Evolutionary conservation across 2,329 filamentous ascomycete genomes (phyloP).

Genomic region (Fusarium multiceps): DNA sequence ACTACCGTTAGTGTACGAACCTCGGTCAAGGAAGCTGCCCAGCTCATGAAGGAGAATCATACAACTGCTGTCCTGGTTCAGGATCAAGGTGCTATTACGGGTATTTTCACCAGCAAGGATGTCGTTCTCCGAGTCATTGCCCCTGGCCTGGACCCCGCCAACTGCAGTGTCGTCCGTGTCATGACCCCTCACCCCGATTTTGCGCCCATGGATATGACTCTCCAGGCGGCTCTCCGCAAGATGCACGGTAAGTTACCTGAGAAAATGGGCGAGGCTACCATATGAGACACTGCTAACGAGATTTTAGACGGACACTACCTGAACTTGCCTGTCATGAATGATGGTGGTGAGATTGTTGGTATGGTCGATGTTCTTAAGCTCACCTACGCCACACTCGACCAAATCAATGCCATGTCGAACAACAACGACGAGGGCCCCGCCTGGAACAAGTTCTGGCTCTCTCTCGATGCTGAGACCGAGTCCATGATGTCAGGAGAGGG

Average conservation of each 20-base stretch:
- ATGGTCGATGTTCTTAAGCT: constrained; percentile 99
- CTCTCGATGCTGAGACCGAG: constrained; percentile 92
- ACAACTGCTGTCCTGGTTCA: constrained; percentile 96
- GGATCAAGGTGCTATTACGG: constrained; percentile 96
- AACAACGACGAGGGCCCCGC: constrained; percentile 88
- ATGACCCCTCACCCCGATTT: constrained; percentile 99
- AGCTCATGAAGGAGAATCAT: constrained; percentile 98
- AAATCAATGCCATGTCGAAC: constrained; percentile 94
- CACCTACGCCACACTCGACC: constrained; percentile 96
- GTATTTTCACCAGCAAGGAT: constrained; percentile 99
- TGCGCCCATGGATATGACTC: constrained; percentile 98
- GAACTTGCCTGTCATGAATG: constrained; percentile 98
- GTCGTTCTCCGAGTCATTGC: constrained; percentile 98
- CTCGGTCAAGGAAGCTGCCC: constrained; percentile 93
- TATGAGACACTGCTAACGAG: constrained; percentile 21
- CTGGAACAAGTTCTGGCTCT: constrained; percentile 99
- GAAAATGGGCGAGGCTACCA: background rate
- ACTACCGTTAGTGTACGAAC: constrained; percentile 96
- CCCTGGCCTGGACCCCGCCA: constrained; percentile 90
- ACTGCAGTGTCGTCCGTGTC: constrained; percentile 96
- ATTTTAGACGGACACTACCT: constrained; percentile 91
- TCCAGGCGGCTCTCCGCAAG: constrained; percentile 96
- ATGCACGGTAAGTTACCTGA: constrained; percentile 84
- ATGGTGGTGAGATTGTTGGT: constrained; percentile 94
- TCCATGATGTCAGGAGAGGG: constrained; percentile 95